Evolutionary conservation across 495 filamentous ascomycete genomes (phyloP).

Genomic region (Penicillium samsonianum): DNA sequence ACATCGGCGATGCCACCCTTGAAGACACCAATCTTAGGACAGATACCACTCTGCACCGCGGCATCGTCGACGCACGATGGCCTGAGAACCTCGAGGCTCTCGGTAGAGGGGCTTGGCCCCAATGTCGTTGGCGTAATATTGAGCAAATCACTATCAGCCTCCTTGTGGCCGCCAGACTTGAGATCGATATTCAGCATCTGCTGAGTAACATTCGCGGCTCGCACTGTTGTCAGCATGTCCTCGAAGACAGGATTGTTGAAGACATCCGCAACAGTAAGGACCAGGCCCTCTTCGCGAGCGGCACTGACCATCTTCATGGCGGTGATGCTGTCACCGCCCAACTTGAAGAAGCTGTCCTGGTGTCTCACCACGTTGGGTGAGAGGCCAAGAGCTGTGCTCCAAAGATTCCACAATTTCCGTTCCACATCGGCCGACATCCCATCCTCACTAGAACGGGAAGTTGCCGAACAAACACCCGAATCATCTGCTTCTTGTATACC

Average conservation of each 20-base stretch:
- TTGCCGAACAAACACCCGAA: constrained; percentile 29
- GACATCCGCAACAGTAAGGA: constrained; percentile 57
- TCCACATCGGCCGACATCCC: constrained; percentile 33
- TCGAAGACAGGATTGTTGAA: constrained; percentile 50
- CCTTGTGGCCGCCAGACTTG: constrained; percentile 18
- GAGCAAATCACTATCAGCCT: constrained; percentile 18
- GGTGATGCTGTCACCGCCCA: constrained; percentile 58
- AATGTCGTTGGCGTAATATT: constrained; percentile 21
- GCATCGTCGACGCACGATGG: constrained; percentile 41
- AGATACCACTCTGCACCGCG: constrained; percentile 48
- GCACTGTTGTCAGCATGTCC: constrained; percentile 45
- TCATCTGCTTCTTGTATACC: constrained; percentile 24
- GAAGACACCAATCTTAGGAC: constrained; percentile 56
- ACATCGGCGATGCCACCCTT: constrained; percentile 59
- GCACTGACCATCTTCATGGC: constrained; percentile 69
- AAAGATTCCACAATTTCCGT: constrained; percentile 45
- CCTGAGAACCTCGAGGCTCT: constrained; percentile 47
- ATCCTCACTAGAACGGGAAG: constrained; percentile 29
- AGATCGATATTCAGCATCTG: constrained; percentile 29
- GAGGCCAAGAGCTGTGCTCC: constrained; percentile 48
- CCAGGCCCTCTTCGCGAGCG: constrained; percentile 53
- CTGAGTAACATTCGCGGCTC: constrained; percentile 29
- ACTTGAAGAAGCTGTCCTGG: constrained; percentile 51
- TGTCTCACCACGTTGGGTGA: constrained; percentile 40
- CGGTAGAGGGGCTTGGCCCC: constrained; percentile 31